Base-by-base conservation (phyloP, 208 protist genomes). In the Wallacemonas collosoma region DNA sequence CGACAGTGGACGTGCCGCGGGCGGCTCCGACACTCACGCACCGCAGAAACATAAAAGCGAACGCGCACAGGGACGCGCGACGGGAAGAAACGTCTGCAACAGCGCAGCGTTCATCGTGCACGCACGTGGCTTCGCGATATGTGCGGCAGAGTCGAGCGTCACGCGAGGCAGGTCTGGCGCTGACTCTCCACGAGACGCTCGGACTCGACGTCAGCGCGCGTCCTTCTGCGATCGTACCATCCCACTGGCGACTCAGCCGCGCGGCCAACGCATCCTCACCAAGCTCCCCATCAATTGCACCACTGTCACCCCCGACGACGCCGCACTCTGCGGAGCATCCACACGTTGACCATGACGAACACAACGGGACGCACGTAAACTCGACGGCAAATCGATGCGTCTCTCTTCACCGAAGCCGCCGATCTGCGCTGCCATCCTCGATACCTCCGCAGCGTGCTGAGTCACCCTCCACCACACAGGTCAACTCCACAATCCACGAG, bases 201-300 rank as follows among this genome's bases (percentile, higher is more conserved):
- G 56, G 56, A 9, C 17, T 15, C 17, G 56, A 62, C 26, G 56
- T 43, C 36, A 44, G 56, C 56, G 56, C 38, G 26, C 56, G 56
- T 8, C 56, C 56, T 3, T 62, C 56, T 41, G 56, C 36, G 12
- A 62, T 62, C 43, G 56, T 43, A 5, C 56, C 56, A 50, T 62
- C 56, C 7, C 35, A 36, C 36, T 62, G 56, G 56, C 56, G 56
- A 1, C 36, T 62, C 8, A 26, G 26, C 26, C 26, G 26, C 26
- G 26, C 26, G 26, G 26, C 26, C 26, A 7, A 8, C 12, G 54
- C 54, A 51, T 51, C 47, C 11, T 1, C 47, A 51, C 14, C 54
- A 17, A 17, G 15, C 12, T 58, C 54, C 47, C 14, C 47, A 8
- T 15, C 47, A 51, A 26, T 51, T 17, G 17, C 54, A 58, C 54